Base-by-base conservation (phyloP, 192 early-diverging fungal species). In the Coemansia sp. region DNA sequence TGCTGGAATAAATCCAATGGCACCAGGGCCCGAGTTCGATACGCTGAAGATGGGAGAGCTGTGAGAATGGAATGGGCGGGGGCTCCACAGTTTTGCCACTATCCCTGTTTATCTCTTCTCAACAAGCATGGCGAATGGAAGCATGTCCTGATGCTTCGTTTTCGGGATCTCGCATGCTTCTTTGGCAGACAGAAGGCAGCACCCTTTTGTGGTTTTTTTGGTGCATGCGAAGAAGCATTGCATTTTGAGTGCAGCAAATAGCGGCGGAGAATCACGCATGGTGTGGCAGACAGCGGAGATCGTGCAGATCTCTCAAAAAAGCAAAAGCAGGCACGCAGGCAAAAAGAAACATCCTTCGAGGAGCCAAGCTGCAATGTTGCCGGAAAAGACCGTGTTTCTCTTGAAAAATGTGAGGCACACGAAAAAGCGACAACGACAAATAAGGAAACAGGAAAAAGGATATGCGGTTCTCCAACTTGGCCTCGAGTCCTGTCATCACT, bases 321-420 rank as follows among this genome's bases (percentile, higher is more conserved):
- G 4, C 9, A 51, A 51, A 51, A 23, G 48, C 48, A 51, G 48
- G 48, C 48, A 51, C 26, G 48, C 48, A 51, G 48, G 25, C 48
- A 28, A 18, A 46, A 37, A 37, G 35, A 43, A 16, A 4, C 40
- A 43, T 1, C 40, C 40, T 7, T 43, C 15, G 12, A 3, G 4
- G 40, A 43, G 18, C 40, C 40, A 43, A 13, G 15, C 48, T n/a
- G 25, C 16, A 25, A 51, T 51, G 43, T 46, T n/a, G 43, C 20
- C 43, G 20, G 43, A 46, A 46, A 46, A 46, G 43, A 46, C 43
- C 48, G 12, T 5, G 6, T 16, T 51, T 21, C 25, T 15, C 23
- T 23, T 51, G 48, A 51, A 51, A 51, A 26, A 51, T 51, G 25
- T 25, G 25, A 12, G 46, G 46, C 40, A 43, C 40, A 13, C 15